Evolutionary conservation across 2,329 filamentous ascomycete species (phyloP).

Genomic region (Sclerotinia borealis): DNA sequence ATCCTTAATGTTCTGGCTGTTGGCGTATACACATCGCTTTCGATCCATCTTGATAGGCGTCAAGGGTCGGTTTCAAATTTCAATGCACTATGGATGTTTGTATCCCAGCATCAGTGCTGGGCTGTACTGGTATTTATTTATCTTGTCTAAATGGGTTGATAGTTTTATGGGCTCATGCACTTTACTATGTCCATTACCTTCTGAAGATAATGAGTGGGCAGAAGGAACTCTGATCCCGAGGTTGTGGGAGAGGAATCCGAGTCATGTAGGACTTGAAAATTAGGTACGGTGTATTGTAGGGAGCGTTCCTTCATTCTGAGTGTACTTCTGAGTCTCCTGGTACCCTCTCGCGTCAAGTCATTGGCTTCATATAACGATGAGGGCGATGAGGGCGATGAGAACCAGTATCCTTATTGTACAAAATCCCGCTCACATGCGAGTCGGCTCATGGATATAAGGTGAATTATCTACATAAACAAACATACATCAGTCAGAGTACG

Average conservation of each 20-base stretch:
- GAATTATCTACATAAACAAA: neutral
- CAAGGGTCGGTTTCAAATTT: neutral
- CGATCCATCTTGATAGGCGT: neutral
- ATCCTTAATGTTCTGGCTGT: neutral
- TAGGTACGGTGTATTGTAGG: too few species aligned
- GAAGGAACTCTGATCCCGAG: too few species aligned
- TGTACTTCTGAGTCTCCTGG: neutral
- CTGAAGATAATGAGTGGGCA: too few species aligned
- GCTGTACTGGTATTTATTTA: neutral
- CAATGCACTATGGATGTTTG: neutral
- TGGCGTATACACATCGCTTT: too few species aligned
- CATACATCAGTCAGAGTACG: too few species aligned
- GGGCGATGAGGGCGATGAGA: neutral
- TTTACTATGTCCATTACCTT: neutral
- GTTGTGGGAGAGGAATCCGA: too few species aligned
- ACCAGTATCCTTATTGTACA: fast-evolving
- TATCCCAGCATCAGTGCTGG: neutral
- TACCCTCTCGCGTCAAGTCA: neutral
- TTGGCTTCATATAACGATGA: neutral
- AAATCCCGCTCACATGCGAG: neutral
- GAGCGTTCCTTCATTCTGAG: too few species aligned
- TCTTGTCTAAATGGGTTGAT: neutral
- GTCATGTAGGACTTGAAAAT: too few species aligned
- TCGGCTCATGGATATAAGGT: neutral
- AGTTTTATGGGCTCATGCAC: neutral